These are phyloP conservation scores for Penicillium soppii DNA, from an alignment of 495 filamentous ascomycete genomes.

Conservation along the genomic window DNA sequence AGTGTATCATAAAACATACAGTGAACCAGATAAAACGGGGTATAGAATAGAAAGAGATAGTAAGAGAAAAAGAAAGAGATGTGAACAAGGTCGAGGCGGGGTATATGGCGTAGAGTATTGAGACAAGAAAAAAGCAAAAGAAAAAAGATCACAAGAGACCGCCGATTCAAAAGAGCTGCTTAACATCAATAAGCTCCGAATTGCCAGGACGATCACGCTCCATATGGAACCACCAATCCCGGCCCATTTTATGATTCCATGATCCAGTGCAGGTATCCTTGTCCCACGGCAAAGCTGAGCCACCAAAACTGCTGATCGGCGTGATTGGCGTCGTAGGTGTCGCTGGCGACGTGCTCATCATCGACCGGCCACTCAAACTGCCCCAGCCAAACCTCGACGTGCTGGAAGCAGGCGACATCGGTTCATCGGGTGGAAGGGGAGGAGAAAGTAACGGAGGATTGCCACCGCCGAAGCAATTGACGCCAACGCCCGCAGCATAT, in stretches of 20 bases:
- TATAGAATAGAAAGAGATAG: background rate
- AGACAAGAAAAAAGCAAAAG: slow-evolving; percentile 4
- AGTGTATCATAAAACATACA: slow-evolving; percentile 9
- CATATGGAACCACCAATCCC: slow-evolving; percentile 53
- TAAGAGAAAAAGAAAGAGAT: slow-evolving; percentile 7
- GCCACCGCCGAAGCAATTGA: slow-evolving; percentile 39
- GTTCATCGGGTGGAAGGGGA: slow-evolving; percentile 30
- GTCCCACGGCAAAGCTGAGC: slow-evolving; percentile 39
- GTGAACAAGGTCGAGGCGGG: slow-evolving; percentile 25
- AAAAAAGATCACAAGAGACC: background rate
- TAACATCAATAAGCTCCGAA: slow-evolving; percentile 37
- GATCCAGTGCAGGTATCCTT: slow-evolving; percentile 48
- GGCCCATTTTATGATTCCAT: slow-evolving; percentile 47
- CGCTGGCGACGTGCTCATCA: slow-evolving; percentile 28
- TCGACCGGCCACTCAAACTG: slow-evolving; percentile 35
- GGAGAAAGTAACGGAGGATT: slow-evolving; percentile 16
- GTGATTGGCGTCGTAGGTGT: slow-evolving; percentile 40
- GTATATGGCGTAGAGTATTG: slow-evolving; percentile 26
- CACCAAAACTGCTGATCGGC: slow-evolving; percentile 28
- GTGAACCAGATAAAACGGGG: background rate
- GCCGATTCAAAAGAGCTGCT: slow-evolving; percentile 39
- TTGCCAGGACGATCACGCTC: slow-evolving; percentile 46
- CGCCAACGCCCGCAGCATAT: slow-evolving; percentile 40
- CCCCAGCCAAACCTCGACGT: slow-evolving; percentile 43
- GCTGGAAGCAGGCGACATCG: slow-evolving; percentile 36